Evolutionary conservation across 2,329 filamentous ascomycete species (phyloP), one percentile per base, ranked within the genome.

Genomic region (Alternaria rosae): DNA sequence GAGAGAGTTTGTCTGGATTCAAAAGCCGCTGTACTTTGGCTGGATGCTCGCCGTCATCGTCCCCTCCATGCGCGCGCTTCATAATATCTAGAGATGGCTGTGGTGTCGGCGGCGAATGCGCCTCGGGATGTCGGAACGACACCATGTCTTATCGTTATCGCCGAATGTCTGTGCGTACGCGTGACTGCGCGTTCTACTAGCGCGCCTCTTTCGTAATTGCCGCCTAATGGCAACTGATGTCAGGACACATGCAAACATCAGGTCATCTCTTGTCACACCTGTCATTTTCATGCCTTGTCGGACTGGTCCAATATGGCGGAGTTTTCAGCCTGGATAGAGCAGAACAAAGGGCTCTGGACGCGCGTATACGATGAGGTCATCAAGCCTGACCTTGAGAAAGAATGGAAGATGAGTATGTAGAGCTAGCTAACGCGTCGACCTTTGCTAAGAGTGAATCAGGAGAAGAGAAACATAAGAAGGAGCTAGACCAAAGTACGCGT

Each of bases 1-100:
- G 81, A 7, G 92, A 92, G 15, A 97, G 78, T 50, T 85, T 83
- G 79, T 97, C 91, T 59, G 76, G 67, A 44, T 72, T 69, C 55
- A 74, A 73, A 28, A 82, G 77, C 35, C 77, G 76, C 55, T 72
- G 69, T 60, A 84, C 80, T 76, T 89, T 89, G 11, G 72, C 59
- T n/a, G 78, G 66, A 21, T 69, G 77, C 54, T 70, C 73, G 42
- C 54, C 57, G 32, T 59, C 57, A n/a, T 64, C 67, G 5, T 70
- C 73, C 21, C 75, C 76, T 7, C 78, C 78, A 38, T 73, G 72
- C 51, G 68, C 54, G 32, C 81, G 75, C 73, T 83, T 83, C 72
- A 78, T 80, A 21, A 32, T 51, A 20, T 15, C 23, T 0, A 15
- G 26, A 10, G 52, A 60, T 32, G 35, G 20, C 55, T 53, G 62